phyloP scores from a whole-genome alignment of 306 rosid species.

The Morella rubra region DNA sequence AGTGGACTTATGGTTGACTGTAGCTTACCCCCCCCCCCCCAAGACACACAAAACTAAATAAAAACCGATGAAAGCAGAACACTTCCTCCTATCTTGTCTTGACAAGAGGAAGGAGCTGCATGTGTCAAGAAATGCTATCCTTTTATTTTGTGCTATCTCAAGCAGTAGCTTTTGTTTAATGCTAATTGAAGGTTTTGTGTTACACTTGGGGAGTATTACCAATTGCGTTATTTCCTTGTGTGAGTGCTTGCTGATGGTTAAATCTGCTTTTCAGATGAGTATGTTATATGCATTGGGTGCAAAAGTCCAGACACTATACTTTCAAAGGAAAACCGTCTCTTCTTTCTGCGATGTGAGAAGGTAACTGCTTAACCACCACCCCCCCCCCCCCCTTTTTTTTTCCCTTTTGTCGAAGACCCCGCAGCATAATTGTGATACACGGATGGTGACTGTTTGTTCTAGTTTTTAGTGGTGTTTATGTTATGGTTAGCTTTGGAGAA shows the following conservation, averaged over 20 bases:
- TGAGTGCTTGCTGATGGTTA: background rate
- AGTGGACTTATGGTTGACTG: background rate
- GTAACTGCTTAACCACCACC: constrained; percentile 32
- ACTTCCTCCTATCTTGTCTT: background rate
- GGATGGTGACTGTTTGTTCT: background rate
- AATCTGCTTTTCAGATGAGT: constrained; percentile 61
- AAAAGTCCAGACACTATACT: constrained; percentile 96
- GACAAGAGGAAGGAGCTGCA: background rate
- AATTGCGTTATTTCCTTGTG: background rate
- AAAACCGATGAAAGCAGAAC: background rate
- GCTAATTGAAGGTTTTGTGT: too few species aligned
- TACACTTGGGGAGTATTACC: constrained; percentile 10
- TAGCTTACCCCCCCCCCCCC: background rate
- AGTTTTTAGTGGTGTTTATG: background rate
- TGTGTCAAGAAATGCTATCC: background rate
- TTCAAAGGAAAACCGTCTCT: constrained; percentile 91
- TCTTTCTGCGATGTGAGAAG: constrained; percentile 97
- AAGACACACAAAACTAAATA: too few species aligned
- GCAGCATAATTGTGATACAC: background rate
- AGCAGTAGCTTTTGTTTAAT: background rate
- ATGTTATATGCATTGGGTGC: constrained; percentile 88
- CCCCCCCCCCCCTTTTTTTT: too few species aligned
- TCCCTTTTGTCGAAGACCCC: too few species aligned
- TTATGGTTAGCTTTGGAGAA: background rate
- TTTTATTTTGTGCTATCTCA: background rate